phyloP scores from a whole-genome alignment of 2,329 filamentous ascomycete species.

The Trichoderma cornu-damae region DNA sequence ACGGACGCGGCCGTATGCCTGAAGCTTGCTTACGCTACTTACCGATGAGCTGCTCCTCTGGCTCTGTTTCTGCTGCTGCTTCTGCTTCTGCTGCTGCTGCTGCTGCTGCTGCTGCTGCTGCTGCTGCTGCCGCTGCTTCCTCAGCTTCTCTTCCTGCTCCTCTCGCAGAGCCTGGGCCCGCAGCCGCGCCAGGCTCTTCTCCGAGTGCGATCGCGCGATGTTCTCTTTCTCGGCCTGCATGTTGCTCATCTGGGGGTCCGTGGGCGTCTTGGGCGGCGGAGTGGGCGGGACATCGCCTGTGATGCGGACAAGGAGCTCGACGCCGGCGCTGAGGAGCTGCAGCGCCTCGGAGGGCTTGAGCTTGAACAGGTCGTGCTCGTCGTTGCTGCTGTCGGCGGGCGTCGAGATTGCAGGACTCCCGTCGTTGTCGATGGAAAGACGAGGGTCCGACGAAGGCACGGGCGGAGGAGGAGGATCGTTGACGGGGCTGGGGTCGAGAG shows the following conservation, averaged over 20 bases:
- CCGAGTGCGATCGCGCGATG: constrained; percentile 54
- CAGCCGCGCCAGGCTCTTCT: constrained; percentile 46
- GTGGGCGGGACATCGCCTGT: constrained; percentile 77
- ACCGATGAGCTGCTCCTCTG: constrained; percentile 10
- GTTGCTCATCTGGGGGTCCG: constrained; percentile 60
- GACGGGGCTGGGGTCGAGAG: constrained; percentile 8
- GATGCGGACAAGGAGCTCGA: constrained; percentile 65
- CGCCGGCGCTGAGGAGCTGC: constrained; percentile 66
- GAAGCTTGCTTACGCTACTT: constrained; percentile 21
- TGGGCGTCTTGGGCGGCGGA: constrained; percentile 60
- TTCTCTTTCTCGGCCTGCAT: constrained; percentile 59
- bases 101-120: neutral
- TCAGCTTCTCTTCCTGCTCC: constrained; percentile 24
- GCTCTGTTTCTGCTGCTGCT: neutral
- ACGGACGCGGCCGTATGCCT: constrained; percentile 28
- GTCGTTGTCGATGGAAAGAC: constrained; percentile 27
- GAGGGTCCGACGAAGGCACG: constrained; percentile 37
- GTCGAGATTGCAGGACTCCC: neutral
- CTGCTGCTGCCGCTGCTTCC: constrained; percentile 20
- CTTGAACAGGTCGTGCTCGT: constrained; percentile 62
- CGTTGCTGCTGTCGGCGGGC: constrained; percentile 14
- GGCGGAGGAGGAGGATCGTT: constrained; percentile 38
- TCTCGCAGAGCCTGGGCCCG: constrained; percentile 38
- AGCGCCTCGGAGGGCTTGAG: constrained; percentile 70
- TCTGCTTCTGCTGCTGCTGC: constrained; percentile 12